A percentile compares a stretch with the other conserved stretches of the same genome.
These are phyloP conservation scores for Trebouxia sp. DNA, from an alignment of 139 green algal species.

Conservation along the genomic window DNA sequence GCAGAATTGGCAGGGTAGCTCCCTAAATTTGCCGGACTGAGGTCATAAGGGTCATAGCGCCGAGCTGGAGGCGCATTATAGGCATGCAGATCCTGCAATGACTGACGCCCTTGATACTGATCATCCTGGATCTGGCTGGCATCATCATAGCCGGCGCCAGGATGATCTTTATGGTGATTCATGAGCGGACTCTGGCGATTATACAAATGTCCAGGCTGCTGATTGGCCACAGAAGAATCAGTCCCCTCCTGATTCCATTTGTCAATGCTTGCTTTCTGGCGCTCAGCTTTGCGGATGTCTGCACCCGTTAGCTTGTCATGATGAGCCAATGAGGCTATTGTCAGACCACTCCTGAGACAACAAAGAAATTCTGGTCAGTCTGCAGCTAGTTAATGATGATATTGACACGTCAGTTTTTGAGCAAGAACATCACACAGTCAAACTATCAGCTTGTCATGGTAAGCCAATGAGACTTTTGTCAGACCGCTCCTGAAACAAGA, in stretches of 20 bases:
- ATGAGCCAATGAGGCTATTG: neutral
- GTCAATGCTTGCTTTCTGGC: constrained; percentile 1
- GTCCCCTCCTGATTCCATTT: neutral
- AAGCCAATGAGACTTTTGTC: neutral
- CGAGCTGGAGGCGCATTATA: neutral
- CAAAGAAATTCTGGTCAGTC: too few relatives aligned
- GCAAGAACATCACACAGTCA: too few relatives aligned
- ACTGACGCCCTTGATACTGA: neutral
- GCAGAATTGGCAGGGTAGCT: neutral
- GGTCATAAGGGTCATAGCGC: constrained; percentile 1
- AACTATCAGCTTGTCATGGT: constrained; percentile 1
- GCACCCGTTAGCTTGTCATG: neutral
- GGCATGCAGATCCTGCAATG: neutral
- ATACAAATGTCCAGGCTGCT: neutral
- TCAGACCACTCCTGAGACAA: neutral
- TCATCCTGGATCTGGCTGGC: neutral
- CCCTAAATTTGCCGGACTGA: constrained; percentile 2
- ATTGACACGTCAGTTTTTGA: too few relatives aligned
- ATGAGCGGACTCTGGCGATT: neutral
- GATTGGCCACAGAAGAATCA: neutral
- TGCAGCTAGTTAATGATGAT: too few relatives aligned
- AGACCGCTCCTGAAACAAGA: neutral
- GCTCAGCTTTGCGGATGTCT: neutral
- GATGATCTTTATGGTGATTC: neutral
- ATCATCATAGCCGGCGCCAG: neutral